Base-by-base conservation (phyloP, 2,329 filamentous ascomycete genomes). In the Periconia macrospinosa region DNA sequence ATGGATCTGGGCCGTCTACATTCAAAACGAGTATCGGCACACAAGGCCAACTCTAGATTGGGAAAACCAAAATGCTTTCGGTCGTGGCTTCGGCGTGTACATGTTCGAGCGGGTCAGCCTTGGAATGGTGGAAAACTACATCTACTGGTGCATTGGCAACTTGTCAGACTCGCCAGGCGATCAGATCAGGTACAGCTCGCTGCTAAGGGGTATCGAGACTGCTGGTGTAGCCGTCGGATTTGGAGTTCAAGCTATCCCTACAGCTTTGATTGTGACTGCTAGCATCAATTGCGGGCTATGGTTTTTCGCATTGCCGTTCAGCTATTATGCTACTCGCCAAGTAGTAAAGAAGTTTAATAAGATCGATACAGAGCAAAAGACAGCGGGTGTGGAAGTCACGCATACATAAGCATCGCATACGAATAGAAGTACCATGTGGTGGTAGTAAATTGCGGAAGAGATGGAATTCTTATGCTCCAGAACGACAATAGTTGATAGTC, bases 91-190 rank as follows among this genome's bases (percentile, higher is more conserved):
- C 50, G 76, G 76, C 1, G 48, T 78, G 9, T 79, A 75, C 53
- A 61, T 79, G 53, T 71, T 78, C 42, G 73, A 77, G 54, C 68
- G 72, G 2, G 63, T 76, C 50, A 74, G 71, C 54, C 57, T 74
- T 1, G 66, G 69, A 3, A 72, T 78, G 63, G 71, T 77, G 2
- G 73, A 79, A 47, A 78, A 78, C 52, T 78, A 76, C 54, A 76
- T 78, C 27, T 79, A 79, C 59, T 79, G 76, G 77, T 78, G 75
- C 47, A 79, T 79, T 51, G 66, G 76, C 2, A 78, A 78, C 51
- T 58, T 79, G 3, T 76, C 76, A 0, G 75, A 78, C 50, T 78
- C 75, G 1, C 75, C 74, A 0, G 75, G 73, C 1, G 76, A 78
- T 45, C 75, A 78, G 58, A 77, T 78, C 51, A 64, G 77, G 44